Base-by-base conservation (phyloP, 2,329 filamentous ascomycete species). In the Diaporthe velutina region DNA sequence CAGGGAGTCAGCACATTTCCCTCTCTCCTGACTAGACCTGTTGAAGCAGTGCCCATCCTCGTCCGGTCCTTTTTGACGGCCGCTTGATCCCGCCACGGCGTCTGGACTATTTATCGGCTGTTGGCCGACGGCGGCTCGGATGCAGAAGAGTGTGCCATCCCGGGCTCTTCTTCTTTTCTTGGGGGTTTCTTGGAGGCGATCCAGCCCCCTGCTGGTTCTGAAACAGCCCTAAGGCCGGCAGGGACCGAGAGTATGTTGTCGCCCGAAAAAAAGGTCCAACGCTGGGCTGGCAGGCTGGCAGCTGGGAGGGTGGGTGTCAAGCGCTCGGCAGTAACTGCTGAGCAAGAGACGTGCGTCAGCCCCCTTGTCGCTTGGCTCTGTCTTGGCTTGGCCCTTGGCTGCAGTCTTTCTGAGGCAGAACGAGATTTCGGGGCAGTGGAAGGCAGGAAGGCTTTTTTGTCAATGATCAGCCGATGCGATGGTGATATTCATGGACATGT, bases 351-450 rank as follows among this genome's bases (percentile, higher is more conserved):
- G 58, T 61, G 38, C 58, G 58, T 40, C 42, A 64, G 38, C 40
- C 60, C 60, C 60, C 40, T 45, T 30, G 40, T 30, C 5, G 8
- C 48, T 67, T 67, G 64, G 64, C 45, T 52, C 48, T n/a, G n/a
- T n/a, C n/a, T n/a, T n/a, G n/a, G 8, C 48, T 67, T 67, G 64
- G 64, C 45, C 38, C 48, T 54, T 54, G 64, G 64, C 64, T 54
- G 64, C 45, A 28, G 64, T 40, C 45, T 54, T 52, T 67, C 64
- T 67, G 64, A 67, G 33, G 64, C 64, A 54, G 28, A 28, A 28
- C 9, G 64, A 28, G 45, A 67, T 67, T 67, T 40, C 33, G 33
- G 64, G 64, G 48, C 45, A 52, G 22, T 19, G 30, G 33, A 52
- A 33, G 30, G 28, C 28, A 17, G 19, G 28, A 22, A 25, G 52